These are phyloP conservation scores for Coemansia brasiliensis DNA, from an alignment of 192 early-diverging fungal genomes.

Conservation along the genomic window DNA sequence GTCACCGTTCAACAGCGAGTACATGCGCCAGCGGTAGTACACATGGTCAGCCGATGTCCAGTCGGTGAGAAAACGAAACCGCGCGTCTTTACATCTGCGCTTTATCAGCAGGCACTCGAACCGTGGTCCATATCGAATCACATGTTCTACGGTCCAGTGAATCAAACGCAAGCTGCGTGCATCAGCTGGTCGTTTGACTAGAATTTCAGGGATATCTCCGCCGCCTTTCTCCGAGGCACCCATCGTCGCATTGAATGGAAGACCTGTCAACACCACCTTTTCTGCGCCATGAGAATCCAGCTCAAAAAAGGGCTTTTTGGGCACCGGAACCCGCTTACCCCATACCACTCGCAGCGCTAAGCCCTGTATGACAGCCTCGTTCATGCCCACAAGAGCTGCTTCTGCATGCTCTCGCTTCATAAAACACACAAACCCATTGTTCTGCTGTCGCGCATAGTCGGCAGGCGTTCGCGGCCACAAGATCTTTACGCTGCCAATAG, in stretches of 20 bases:
- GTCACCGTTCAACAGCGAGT: constrained; percentile 85
- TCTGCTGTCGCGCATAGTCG: constrained; percentile 79
- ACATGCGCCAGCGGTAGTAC: constrained; percentile 93
- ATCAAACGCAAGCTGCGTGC: constrained; percentile 61
- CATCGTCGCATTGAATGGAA: constrained; percentile 26
- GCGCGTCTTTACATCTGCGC: constrained; percentile 62
- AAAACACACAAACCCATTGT: constrained; percentile 89
- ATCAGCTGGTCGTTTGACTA: constrained; percentile 64
- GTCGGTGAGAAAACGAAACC: constrained; percentile 74
- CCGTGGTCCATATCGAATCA: constrained; percentile 67
- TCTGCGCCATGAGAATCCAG: background rate
- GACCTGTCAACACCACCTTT: constrained; percentile 15
- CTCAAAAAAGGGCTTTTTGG: constrained; percentile 66
- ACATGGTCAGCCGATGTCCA: constrained; percentile 73
- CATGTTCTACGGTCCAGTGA: constrained; percentile 83
- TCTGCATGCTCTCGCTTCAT: constrained; percentile 76
- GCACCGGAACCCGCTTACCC: constrained; percentile 80
- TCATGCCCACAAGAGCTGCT: constrained; percentile 69
- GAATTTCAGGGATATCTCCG: constrained; percentile 58
- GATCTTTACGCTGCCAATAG: constrained; percentile 89
- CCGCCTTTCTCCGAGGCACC: constrained; percentile 7
- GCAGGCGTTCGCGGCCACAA: constrained; percentile 86
- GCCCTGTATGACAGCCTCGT: constrained; percentile 38
- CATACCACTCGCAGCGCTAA: constrained; percentile 69
- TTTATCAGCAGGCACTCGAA: constrained; percentile 75